These are phyloP conservation scores for Forsythia suspensa DNA, from an alignment of 257 asterid genomes.

Conservation along the genomic window DNA sequence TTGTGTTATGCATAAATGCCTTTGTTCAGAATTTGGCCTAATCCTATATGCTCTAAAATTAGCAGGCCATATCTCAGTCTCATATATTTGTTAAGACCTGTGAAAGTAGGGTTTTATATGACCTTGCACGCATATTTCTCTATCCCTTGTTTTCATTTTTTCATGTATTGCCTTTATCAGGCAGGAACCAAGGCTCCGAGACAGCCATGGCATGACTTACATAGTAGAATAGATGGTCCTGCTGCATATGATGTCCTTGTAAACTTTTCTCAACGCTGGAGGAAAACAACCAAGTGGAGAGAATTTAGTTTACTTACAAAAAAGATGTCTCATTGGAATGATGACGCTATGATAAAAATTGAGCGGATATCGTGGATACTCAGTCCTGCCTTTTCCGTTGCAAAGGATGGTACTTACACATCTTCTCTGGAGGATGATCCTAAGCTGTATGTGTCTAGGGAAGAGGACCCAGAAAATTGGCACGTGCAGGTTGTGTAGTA, in stretches of 20 bases:
- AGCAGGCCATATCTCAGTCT: constrained; percentile 12
- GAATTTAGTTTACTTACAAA: constrained; percentile 79
- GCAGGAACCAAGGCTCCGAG: constrained; percentile 86
- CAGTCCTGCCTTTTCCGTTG: constrained; percentile 58
- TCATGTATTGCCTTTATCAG: constrained; percentile 31
- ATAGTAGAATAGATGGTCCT: constrained; percentile 89
- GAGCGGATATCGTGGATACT: constrained; percentile 96
- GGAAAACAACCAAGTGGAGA: constrained; percentile 88
- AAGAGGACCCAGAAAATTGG: constrained; percentile 75
- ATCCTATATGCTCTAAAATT: background rate
- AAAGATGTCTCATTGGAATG: constrained; percentile 67
- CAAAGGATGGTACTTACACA: constrained; percentile 49
- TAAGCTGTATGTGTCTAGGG: constrained; percentile 50
- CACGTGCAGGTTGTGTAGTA: constrained; percentile 73
- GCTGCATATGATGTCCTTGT: constrained; percentile 96
- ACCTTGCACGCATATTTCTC: background rate
- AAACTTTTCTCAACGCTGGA: constrained; percentile 99
- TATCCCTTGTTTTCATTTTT: constrained; percentile 9
- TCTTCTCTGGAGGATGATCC: constrained; percentile 63
- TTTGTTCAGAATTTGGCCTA: background rate
- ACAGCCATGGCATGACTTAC: constrained; percentile 98
- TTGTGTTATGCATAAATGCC: background rate
- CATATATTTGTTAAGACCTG: constrained; percentile 1
- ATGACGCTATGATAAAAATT: constrained; percentile 88
- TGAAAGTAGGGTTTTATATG: constrained; percentile 11